A percentile compares a stretch with the other conserved stretches of the same genome.
These are phyloP conservation scores for Paraconiothyrium brasiliense DNA, from an alignment of 2,329 filamentous ascomycete genomes.

Conservation along the genomic window DNA sequence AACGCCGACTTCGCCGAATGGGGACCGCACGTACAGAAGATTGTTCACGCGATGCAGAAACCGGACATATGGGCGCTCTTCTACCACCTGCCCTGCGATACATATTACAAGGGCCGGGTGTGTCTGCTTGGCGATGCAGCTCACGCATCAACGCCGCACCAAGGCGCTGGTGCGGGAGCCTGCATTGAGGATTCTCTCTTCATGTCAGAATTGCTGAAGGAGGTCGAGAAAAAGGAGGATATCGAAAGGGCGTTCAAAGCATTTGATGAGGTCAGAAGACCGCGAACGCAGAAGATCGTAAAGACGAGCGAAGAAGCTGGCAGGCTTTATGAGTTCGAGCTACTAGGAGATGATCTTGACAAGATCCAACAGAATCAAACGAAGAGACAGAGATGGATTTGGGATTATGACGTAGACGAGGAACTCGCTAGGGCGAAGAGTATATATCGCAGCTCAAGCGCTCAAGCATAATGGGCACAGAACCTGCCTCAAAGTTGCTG, in stretches of 20 bases:
- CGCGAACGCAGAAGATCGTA: constrained; percentile 41
- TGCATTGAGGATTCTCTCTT: constrained; percentile 64
- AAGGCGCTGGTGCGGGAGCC: constrained; percentile 65
- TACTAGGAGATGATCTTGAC: constrained; percentile 49
- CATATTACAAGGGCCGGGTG: constrained; percentile 56
- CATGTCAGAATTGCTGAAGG: constrained; percentile 40
- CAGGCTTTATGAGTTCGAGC: constrained; percentile 53
- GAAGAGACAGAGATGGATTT: constrained; percentile 52
- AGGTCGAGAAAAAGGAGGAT: constrained; percentile 35
- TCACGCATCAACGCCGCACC: constrained; percentile 64
- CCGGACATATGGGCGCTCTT: constrained; percentile 67
- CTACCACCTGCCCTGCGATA: constrained; percentile 60
- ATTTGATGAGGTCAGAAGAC: constrained; percentile 40
- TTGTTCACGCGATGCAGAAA: constrained; percentile 56
- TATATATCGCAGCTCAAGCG: constrained; percentile 28
- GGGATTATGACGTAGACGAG: constrained; percentile 50
- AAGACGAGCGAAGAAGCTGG: constrained; percentile 42
- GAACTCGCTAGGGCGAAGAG: constrained; percentile 46
- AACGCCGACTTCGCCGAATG: constrained; percentile 40
- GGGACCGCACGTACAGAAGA: constrained; percentile 42
- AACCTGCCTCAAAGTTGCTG: neutral
- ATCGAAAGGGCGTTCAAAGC: constrained; percentile 47
- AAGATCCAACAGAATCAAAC: constrained; percentile 46
- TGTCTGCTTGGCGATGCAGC: constrained; percentile 66
- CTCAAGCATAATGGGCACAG: constrained; percentile 19